These are phyloP conservation scores for Colletotrichum limetticola DNA, from an alignment of 2,329 filamentous ascomycete genomes.

Conservation along the genomic window DNA sequence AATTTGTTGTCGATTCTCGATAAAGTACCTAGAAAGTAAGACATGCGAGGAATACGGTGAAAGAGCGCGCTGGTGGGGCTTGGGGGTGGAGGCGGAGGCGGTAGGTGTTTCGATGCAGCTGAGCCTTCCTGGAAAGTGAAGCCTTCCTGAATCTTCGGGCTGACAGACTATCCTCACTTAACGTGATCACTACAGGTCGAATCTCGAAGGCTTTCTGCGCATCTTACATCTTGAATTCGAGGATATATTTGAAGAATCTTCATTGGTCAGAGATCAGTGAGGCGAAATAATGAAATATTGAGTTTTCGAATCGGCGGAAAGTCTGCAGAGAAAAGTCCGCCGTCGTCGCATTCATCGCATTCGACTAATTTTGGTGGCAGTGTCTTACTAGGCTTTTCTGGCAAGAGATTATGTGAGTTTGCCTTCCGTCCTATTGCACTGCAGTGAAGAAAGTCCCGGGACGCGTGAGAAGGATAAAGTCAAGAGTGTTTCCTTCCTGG, in stretches of 20 bases:
- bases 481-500: background rate
- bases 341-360: background rate
- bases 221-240: background rate
- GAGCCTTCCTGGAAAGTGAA: background rate
- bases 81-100: background rate
- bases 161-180: background rate
- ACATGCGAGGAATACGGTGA: conserved; percentile 3
- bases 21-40: background rate
- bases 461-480: background rate
- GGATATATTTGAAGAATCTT: background rate
- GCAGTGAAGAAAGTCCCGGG: background rate
- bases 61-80: background rate
- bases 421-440: background rate
- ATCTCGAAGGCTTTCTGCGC: background rate
- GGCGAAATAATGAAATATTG: background rate
- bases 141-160: background rate
- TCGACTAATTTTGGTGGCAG: background rate
- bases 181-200: background rate
- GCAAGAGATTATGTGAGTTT: background rate
- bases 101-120: background rate
- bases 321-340: background rate
- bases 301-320: background rate
- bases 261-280: background rate
- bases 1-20: background rate
- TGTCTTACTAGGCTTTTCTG: background rate